phyloP scores from a whole-genome alignment of 2,329 filamentous ascomycete species.

The Coleophoma eucalyptorum region DNA sequence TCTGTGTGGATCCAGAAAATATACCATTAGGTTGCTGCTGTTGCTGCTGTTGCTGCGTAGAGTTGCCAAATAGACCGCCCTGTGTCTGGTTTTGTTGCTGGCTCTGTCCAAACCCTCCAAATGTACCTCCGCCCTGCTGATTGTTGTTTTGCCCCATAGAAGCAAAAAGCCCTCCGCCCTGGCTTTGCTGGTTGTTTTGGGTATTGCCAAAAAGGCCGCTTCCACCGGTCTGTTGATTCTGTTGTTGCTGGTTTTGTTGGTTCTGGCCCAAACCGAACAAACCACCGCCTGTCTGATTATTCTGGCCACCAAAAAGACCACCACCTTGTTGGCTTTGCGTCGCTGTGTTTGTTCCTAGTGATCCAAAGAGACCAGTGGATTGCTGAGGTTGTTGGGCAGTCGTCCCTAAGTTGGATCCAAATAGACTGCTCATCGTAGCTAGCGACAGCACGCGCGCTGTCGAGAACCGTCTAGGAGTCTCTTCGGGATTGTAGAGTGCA shows the following conservation, averaged over 20 bases:
- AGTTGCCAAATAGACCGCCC: constrained; percentile 11
- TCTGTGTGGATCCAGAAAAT: constrained; percentile 29
- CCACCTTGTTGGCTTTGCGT: constrained; percentile 27
- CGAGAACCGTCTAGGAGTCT: background rate
- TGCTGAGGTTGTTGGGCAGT: constrained; percentile 14
- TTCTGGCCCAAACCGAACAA: constrained; percentile 13
- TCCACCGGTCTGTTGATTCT: constrained; percentile 3
- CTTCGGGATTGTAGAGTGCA: background rate
- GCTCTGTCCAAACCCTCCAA: constrained; percentile 5
- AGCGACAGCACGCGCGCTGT: too few species aligned
- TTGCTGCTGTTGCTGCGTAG: constrained; percentile 18
- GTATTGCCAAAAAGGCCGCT: constrained; percentile 9
- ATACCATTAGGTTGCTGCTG: constrained; percentile 29
- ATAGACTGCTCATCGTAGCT: constrained; percentile 12
- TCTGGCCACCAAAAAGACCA: constrained; percentile 15
- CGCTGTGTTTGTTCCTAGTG: constrained; percentile 21
- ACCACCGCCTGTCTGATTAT: constrained; percentile 12
- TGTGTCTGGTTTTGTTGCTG: constrained; percentile 8
- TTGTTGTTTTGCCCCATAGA: background rate
- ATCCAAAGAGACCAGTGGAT: constrained; percentile 18
- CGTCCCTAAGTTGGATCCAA: constrained; percentile 13
- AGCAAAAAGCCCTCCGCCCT: constrained; percentile 12
- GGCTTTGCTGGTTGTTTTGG: constrained; percentile 9
- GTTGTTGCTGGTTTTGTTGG: constrained; percentile 19
- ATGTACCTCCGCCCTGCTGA: constrained; percentile 8